Evolutionary conservation across 495 filamentous ascomycete species (phyloP).

Genomic region (Staphylotrichum tortipilum): DNA sequence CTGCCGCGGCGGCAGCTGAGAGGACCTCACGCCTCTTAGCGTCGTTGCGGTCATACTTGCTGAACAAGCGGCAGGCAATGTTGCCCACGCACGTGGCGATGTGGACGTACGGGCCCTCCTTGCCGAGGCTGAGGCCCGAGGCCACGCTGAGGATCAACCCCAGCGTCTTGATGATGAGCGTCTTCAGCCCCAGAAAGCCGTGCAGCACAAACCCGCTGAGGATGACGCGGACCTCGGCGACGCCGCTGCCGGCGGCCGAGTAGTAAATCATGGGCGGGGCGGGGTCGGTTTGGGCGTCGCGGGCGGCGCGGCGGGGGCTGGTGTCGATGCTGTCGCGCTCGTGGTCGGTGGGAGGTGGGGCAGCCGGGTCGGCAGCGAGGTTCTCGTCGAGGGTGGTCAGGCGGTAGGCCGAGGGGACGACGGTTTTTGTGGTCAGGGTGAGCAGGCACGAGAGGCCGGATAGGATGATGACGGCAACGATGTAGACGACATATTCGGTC

Average conservation of each 20-base stretch:
- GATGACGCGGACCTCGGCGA: conserved; percentile 96
- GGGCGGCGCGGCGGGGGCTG: conserved; percentile 27
- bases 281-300: conserved; percentile 21
- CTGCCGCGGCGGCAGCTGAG: conserved; percentile 83
- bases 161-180: conserved; percentile 76
- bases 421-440: conserved; percentile 80
- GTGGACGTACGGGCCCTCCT: conserved; percentile 96
- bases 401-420: conserved; percentile 78
- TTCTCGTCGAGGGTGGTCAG: conserved; percentile 83
- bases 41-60: conserved; percentile 90
- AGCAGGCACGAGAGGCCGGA: conserved; percentile 67
- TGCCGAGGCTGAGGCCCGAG: conserved; percentile 87
- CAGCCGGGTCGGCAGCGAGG: conserved; percentile 41
- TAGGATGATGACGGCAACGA: conserved; percentile 60
- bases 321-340: conserved; percentile 27
- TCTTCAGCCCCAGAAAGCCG: conserved; percentile 86
- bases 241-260: conserved; percentile 90
- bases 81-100: conserved; percentile 95
- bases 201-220: conserved; percentile 95
- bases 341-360: conserved; percentile 30
- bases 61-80: conserved; percentile 83
- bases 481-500: conserved; percentile 70
- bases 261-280: conserved; percentile 80
- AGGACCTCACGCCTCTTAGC: conserved; percentile 81
- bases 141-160: conserved; percentile 81